phyloP scores from a whole-genome alignment of 192 early-diverging fungal genomes.

The Mortierella antarctica region DNA sequence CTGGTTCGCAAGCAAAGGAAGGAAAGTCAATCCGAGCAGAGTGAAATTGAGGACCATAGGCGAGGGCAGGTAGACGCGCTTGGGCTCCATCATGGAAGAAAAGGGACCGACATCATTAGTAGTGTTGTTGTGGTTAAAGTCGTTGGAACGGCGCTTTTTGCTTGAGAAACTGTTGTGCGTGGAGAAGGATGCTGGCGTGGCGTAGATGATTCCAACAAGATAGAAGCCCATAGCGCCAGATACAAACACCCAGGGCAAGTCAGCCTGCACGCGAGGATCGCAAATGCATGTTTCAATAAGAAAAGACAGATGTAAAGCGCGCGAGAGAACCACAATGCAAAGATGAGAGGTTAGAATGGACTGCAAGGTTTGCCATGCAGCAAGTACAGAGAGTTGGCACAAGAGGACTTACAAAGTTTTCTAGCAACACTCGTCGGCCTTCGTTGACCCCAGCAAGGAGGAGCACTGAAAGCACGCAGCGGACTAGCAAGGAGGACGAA shows the following conservation, averaged over 20 bases:
- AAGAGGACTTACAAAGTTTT: conserved; percentile 42
- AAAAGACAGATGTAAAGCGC: neutral
- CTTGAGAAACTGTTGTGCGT: conserved; percentile 48
- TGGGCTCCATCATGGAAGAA: conserved; percentile 54
- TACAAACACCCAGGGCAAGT: conserved; percentile 50
- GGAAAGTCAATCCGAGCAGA: conserved; percentile 26
- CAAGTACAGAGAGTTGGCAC: neutral
- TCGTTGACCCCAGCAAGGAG: conserved; percentile 46
- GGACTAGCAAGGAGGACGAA: conserved; percentile 17
- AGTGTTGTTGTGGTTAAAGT: conserved; percentile 10
- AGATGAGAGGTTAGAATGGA: neutral
- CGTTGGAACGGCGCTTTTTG: conserved; percentile 24
- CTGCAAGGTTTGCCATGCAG: neutral
- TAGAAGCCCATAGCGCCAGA: conserved; percentile 52
- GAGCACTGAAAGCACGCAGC: conserved; percentile 38
- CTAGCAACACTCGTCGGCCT: conserved; percentile 34
- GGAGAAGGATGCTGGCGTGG: conserved; percentile 47
- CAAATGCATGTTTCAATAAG: neutral
- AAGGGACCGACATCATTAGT: conserved; percentile 27
- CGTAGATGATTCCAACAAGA: conserved; percentile 53
- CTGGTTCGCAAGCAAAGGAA: conserved; percentile 41
- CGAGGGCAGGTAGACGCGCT: conserved; percentile 41
- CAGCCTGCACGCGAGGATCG: conserved; percentile 14
- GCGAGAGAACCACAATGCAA: neutral
- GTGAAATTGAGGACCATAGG: conserved; percentile 49